phyloP scores from a whole-genome alignment of 129 eudicot species.

The Lactuca saligna region DNA sequence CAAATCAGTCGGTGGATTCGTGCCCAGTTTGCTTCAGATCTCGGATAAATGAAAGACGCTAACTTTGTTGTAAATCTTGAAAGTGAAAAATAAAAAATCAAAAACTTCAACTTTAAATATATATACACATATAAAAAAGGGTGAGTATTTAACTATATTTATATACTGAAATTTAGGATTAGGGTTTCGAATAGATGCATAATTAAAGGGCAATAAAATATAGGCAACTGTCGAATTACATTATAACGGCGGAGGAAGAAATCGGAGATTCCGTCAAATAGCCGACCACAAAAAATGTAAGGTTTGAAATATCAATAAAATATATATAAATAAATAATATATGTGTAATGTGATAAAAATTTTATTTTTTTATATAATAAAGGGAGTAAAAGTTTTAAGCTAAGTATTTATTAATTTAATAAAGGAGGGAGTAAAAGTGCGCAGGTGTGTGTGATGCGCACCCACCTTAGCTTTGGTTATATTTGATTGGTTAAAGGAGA shows the following conservation, averaged over 20 bases:
- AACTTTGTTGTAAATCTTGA: slow-evolving; percentile 31
- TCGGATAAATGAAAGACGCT: slow-evolving; percentile 18
- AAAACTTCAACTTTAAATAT: slow-evolving; percentile 7
- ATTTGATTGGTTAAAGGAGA: slow-evolving; percentile 9
- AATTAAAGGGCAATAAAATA: background rate
- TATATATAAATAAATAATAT: slow-evolving; percentile 7
- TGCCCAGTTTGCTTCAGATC: slow-evolving; percentile 30
- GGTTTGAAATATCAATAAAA: background rate
- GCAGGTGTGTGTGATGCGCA: slow-evolving; percentile 20
- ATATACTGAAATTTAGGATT: slow-evolving; percentile 20
- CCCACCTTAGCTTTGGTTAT: slow-evolving; percentile 12
- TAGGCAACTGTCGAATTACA: slow-evolving; percentile 16
- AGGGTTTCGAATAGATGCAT: slow-evolving; percentile 20
- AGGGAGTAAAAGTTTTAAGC: slow-evolving; percentile 27
- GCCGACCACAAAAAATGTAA: slow-evolving; percentile 32
- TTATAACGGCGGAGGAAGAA: slow-evolving; percentile 21
- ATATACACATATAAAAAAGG: background rate
- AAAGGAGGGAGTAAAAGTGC: slow-evolving; percentile 21
- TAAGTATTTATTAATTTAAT: slow-evolving; percentile 17
- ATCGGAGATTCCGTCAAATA: slow-evolving; percentile 24
- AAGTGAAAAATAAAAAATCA: slow-evolving; percentile 19
- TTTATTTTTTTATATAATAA: slow-evolving; percentile 4
- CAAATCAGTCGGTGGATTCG: slow-evolving; percentile 27
- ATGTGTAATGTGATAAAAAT: slow-evolving; percentile 4
- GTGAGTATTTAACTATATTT: background rate